Evolutionary conservation across 1,284 basidiomycete genomes (phyloP).

Genomic region (Trichosporon asahii): DNA sequence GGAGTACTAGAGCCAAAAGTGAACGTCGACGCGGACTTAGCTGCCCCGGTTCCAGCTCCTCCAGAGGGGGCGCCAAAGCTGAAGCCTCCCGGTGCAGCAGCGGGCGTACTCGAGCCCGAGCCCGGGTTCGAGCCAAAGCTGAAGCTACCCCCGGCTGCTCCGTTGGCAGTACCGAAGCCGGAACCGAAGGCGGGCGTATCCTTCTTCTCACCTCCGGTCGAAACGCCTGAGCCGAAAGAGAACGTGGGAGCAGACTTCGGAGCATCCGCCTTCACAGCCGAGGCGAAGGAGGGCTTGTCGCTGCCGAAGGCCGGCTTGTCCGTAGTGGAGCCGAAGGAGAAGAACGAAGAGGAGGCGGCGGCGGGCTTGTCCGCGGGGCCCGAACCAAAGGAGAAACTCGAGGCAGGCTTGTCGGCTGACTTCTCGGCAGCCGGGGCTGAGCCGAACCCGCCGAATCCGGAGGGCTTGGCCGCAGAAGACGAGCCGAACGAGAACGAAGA

Average conservation of each 20-base stretch:
- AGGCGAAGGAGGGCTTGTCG: too few species aligned
- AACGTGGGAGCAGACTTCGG: conserved; percentile 8
- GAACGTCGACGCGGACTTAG: background rate
- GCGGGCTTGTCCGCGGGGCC: background rate
- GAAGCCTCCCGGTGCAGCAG: too few species aligned
- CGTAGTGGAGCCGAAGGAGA: background rate
- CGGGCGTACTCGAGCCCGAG: background rate
- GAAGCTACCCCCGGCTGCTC: conserved; percentile 1
- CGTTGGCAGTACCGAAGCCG: background rate
- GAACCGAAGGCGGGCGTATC: background rate
- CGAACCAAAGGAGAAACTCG: background rate
- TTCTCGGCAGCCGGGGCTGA: background rate
- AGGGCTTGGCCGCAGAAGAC: background rate
- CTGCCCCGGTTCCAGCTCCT: background rate
- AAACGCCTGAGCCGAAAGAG: conserved; percentile 14
- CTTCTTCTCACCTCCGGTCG: background rate
- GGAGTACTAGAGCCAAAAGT: background rate
- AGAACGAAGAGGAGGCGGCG: conserved; percentile 14
- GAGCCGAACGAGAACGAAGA: background rate
- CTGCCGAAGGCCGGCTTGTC: conserved; percentile 7
- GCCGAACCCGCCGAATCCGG: too few species aligned
- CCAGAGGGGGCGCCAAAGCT: conserved; percentile 14
- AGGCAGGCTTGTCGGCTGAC: background rate
- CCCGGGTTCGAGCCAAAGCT: background rate
- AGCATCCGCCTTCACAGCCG: background rate